Conservation (phyloP, 2,329 filamentous ascomycete genomes). For the Colletotrichum sublineola region DNA sequence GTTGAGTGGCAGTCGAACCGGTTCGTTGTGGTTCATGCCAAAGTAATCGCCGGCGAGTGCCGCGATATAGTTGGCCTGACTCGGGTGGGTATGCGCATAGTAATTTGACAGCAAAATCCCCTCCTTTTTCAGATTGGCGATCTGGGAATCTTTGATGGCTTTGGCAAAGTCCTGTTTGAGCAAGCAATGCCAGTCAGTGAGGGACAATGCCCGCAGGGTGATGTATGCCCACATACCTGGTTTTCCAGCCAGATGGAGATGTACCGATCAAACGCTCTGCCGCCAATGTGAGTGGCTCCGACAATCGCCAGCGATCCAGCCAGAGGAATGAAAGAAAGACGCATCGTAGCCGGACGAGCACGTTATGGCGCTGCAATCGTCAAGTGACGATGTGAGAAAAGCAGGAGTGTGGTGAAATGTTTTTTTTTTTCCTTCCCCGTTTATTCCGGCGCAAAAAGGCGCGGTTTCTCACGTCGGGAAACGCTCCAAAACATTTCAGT, state of each 20-base stretch:
- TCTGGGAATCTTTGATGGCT: conserved; percentile 55
- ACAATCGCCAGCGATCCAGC: conserved; percentile 26
- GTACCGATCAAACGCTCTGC: conserved; percentile 57
- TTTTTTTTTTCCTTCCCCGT: not conserved
- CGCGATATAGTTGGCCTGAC: conserved; percentile 63
- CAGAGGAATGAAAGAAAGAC: conserved; percentile 1
- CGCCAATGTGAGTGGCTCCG: conserved; percentile 46
- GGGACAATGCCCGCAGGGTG: conserved; percentile 5
- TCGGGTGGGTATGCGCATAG: conserved; percentile 61
- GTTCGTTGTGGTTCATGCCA: conserved; percentile 60
- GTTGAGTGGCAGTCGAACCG: conserved; percentile 59
- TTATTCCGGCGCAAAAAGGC: not conserved
- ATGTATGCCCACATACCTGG: conserved; percentile 49
- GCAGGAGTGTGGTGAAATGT: too few relatives aligned
- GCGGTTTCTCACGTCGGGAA: not conserved
- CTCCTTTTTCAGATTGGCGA: conserved; percentile 56
- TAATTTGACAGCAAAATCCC: conserved; percentile 61
- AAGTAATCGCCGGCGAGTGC: conserved; percentile 63
- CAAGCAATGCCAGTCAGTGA: conserved; percentile 36
- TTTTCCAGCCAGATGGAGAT: conserved; percentile 62
- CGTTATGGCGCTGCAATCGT: conserved; percentile 5
- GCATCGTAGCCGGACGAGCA: conserved; percentile 21
- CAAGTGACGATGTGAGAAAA: not conserved
- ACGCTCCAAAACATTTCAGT: not conserved
- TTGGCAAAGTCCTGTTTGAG: conserved; percentile 57